Percentiles rank a stretch among this genome's conserved stretches.
Conservation (phyloP, 108 stramenopile species). For the Phaeodactylum tricornutum region DNA sequence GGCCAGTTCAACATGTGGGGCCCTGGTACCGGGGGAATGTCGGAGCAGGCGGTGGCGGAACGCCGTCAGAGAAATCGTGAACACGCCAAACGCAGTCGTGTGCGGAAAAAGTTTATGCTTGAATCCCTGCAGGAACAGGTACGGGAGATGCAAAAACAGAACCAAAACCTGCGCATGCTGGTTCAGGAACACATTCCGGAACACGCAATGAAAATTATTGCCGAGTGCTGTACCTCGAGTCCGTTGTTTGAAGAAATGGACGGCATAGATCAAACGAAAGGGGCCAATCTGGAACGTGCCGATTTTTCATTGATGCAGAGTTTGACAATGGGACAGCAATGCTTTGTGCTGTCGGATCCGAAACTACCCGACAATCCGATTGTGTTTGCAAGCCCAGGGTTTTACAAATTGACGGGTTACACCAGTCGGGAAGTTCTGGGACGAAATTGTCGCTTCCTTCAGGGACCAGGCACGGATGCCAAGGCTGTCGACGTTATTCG, state of each 20-base stretch:
- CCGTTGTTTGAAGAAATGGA: constrained; percentile 47
- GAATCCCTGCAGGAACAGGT: constrained; percentile 95
- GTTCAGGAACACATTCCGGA: constrained; percentile 76
- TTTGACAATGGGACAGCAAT: constrained; percentile 72
- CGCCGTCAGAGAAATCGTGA: constrained; percentile 90
- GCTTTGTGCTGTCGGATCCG: constrained; percentile 92
- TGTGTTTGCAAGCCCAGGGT: constrained; percentile 84
- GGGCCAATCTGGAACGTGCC: constrained; percentile 35
- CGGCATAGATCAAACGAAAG: constrained; percentile 10
- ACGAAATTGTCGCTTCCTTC: constrained; percentile 97
- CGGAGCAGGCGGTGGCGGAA: constrained; percentile 44
- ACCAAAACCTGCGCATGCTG: constrained; percentile 58
- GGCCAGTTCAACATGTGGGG: constrained; percentile 16
- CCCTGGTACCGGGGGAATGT: constrained; percentile 12
- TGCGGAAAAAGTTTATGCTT: constrained; percentile 96
- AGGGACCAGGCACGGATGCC: constrained; percentile 92
- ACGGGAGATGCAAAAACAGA: constrained; percentile 81
- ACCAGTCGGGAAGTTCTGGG: constrained; percentile 87
- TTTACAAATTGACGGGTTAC: constrained; percentile 94
- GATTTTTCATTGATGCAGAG: constrained; percentile 79
- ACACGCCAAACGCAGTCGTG: constrained; percentile 94
- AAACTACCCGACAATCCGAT: constrained; percentile 95
- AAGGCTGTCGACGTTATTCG: constrained; percentile 84
- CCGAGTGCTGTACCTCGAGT: constrained; percentile 61
- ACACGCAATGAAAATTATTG: constrained; percentile 69